Evolutionary conservation across 108 stramenopile genomes (phyloP).

Genomic region (Craspedostauros australis): DNA sequence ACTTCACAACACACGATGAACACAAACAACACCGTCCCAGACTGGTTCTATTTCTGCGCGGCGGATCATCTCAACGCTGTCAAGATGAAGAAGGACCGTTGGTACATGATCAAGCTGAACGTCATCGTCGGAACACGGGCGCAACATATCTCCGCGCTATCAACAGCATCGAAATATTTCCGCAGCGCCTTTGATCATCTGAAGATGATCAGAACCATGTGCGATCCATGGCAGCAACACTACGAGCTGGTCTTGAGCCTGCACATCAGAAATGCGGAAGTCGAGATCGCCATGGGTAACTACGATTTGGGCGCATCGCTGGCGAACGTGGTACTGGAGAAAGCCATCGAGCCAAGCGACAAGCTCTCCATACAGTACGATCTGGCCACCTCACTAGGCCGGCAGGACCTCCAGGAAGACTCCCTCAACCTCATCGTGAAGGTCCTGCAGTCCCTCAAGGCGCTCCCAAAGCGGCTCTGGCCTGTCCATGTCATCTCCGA

Average conservation of each 20-base stretch:
- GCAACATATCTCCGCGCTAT: neutral
- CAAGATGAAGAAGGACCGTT: conserved; percentile 1
- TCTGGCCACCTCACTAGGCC: neutral
- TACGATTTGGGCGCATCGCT: neutral
- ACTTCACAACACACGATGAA: too few relatives aligned
- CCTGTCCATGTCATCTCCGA: too few relatives aligned
- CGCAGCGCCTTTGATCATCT: neutral
- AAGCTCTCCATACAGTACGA: neutral
- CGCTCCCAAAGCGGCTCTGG: neutral
- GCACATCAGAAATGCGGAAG: neutral
- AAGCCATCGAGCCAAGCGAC: neutral
- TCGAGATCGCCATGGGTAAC: neutral
- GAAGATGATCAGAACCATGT: neutral
- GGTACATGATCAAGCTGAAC: conserved; percentile 9
- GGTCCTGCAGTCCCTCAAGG: neutral
- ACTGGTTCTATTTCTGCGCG: neutral
- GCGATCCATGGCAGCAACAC: neutral
- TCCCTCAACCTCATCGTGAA: neutral
- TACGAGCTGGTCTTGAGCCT: conserved; percentile 1
- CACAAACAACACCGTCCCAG: neutral
- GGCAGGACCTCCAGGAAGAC: neutral
- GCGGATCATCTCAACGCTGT: conserved; percentile 5
- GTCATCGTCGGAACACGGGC: neutral
- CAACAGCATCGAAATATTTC: neutral
- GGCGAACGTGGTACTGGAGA: neutral